These are phyloP conservation scores for Pythium dissimile DNA, from an alignment of 352 stramenopile genomes.

Conservation along the genomic window DNA sequence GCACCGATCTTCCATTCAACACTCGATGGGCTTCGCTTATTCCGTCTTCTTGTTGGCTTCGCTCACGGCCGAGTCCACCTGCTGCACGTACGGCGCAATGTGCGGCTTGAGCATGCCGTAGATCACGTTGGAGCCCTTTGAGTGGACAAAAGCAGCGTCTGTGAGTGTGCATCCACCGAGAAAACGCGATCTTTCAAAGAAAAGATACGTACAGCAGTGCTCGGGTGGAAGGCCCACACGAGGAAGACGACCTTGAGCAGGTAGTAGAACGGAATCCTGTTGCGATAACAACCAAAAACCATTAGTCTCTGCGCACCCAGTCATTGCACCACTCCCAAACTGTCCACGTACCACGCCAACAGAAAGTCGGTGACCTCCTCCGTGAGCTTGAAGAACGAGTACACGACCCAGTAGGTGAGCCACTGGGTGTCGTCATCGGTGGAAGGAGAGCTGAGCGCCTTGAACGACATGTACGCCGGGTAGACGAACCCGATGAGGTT, in stretches of 20 bases:
- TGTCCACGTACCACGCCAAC: slow-evolving; percentile 54
- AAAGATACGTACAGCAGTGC: slow-evolving; percentile 42
- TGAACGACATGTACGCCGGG: slow-evolving; percentile 87
- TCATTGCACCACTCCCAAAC: too few relatives aligned
- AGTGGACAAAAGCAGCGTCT: background rate
- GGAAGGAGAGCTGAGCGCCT: slow-evolving; percentile 74
- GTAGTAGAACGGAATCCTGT: slow-evolving; percentile 86
- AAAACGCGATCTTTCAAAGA: too few relatives aligned
- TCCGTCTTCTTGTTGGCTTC: slow-evolving; percentile 48
- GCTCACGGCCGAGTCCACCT: slow-evolving; percentile 67
- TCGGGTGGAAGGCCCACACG: slow-evolving; percentile 82
- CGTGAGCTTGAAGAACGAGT: slow-evolving; percentile 95
- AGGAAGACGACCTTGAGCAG: slow-evolving; percentile 87
- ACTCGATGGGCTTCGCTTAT: slow-evolving; percentile 20
- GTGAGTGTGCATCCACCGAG: too few relatives aligned
- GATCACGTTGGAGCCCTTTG: slow-evolving; percentile 79
- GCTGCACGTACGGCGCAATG: slow-evolving; percentile 61
- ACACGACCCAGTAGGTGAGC: slow-evolving; percentile 94
- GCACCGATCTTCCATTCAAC: background rate
- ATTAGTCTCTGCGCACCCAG: too few relatives aligned
- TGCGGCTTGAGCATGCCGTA: slow-evolving; percentile 87
- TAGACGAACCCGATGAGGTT: slow-evolving; percentile 87
- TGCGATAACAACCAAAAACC: too few relatives aligned
- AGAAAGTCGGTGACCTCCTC: slow-evolving; percentile 86
- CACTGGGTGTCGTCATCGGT: slow-evolving; percentile 84